phyloP scores from a whole-genome alignment of 2,329 filamentous ascomycete genomes.

The Sodiomyces alkalinus region DNA sequence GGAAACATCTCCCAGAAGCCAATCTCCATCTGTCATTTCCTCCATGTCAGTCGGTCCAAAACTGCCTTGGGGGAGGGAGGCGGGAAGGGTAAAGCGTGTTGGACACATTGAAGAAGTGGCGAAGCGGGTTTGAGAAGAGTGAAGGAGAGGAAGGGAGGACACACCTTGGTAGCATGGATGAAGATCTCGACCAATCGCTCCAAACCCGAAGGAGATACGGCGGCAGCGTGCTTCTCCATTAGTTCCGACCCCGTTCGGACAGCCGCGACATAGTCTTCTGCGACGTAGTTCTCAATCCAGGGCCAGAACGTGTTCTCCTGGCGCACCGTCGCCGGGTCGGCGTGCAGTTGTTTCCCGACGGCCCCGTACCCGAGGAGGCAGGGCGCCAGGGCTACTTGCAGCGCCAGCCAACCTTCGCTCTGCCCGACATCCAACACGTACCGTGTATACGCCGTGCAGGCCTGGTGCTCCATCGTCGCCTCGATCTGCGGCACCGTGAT shows the following conservation, averaged over 20 bases:
- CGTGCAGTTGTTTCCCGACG: constrained; percentile 57
- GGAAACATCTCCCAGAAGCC: constrained; percentile 41
- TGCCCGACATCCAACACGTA: constrained; percentile 83
- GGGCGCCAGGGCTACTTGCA: constrained; percentile 73
- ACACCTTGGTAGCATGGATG: constrained; percentile 69
- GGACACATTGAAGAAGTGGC: too few species aligned
- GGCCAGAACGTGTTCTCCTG: constrained; percentile 67
- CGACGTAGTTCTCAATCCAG: constrained; percentile 84
- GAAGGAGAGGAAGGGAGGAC: constrained; percentile 12
- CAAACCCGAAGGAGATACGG: constrained; percentile 58
- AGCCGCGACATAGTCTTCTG: constrained; percentile 61
- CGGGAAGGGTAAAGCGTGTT: too few species aligned
- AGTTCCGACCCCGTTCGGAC: constrained; percentile 59
- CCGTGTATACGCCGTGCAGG: constrained; percentile 68
- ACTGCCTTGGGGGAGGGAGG: too few species aligned
- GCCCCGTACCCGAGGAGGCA: constrained; percentile 82
- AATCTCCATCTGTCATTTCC: constrained; percentile 31
- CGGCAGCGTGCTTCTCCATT: constrained; percentile 58
- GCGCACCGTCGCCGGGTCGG: constrained; percentile 42
- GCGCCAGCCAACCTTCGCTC: constrained; percentile 73
- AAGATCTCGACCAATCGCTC: constrained; percentile 79
- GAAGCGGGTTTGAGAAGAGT: too few species aligned
- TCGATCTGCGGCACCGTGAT: constrained; percentile 61
- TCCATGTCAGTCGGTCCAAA: too few species aligned
- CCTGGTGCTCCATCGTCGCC: constrained; percentile 56